A percentile compares a stretch with the other conserved stretches of the same genome.
Conservation (phyloP, 495 filamentous ascomycete genomes). For the Aspergillus bertholletiae region DNA sequence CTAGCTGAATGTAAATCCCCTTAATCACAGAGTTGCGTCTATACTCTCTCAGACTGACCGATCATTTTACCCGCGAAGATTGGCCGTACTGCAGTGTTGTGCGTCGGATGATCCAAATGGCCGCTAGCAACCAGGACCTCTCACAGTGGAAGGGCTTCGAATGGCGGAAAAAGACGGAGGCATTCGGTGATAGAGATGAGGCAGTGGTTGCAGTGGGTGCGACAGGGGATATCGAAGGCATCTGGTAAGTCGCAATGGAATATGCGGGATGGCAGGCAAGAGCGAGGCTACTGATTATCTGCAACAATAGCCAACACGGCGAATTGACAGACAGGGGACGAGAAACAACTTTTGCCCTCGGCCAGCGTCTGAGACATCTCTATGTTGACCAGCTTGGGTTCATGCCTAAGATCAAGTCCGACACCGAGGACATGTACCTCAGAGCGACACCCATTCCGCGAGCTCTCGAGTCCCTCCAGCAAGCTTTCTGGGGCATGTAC, state of each 20-base stretch:
- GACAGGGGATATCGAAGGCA: conserved; percentile 62
- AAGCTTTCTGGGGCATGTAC: conserved; percentile 87
- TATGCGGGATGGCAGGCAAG: background rate
- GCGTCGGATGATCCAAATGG: conserved; percentile 64
- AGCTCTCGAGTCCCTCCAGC: conserved; percentile 83
- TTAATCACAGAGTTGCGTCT: background rate
- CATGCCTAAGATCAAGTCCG: conserved; percentile 64
- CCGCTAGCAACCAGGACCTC: conserved; percentile 55
- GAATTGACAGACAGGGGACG: conserved; percentile 86
- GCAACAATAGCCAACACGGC: conserved; percentile 59
- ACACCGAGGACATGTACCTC: conserved; percentile 74
- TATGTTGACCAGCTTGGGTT: conserved; percentile 88
- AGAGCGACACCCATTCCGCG: conserved; percentile 81
- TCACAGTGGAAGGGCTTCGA: conserved; percentile 64
- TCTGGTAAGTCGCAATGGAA: conserved; percentile 52
- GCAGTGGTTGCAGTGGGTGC: conserved; percentile 65
- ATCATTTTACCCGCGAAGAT: conserved; percentile 35
- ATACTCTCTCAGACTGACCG: conserved; percentile 14
- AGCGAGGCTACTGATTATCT: conserved; percentile 8
- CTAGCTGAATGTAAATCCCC: conserved; percentile 58
- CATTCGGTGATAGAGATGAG: conserved; percentile 69
- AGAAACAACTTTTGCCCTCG: conserved; percentile 77
- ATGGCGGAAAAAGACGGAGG: conserved; percentile 78
- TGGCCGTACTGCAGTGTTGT: conserved; percentile 92
- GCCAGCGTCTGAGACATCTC: conserved; percentile 71